phyloP scores from a whole-genome alignment of 2,329 filamentous ascomycete genomes.

The Apiospora pterosperma region DNA sequence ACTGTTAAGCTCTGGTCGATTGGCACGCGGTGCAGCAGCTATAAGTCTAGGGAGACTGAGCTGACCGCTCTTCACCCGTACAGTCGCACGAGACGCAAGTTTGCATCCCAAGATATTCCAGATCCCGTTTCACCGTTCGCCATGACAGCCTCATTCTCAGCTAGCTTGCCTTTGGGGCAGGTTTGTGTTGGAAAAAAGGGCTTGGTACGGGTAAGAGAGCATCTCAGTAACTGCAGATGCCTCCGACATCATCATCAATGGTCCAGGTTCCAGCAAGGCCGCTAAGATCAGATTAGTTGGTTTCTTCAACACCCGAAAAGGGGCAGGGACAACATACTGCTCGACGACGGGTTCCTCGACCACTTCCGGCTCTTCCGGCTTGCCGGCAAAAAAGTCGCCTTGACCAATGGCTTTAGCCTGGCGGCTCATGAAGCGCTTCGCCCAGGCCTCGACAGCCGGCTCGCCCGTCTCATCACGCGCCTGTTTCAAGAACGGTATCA shows the following conservation, averaged over 20 bases:
- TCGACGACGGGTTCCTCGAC: conserved; percentile 26
- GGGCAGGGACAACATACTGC: conserved; percentile 10
- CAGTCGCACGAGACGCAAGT: not conserved
- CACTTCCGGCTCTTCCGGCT: conserved; percentile 38
- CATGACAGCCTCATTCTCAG: not conserved
- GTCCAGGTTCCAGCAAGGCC: conserved; percentile 85
- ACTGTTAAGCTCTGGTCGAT: not conserved
- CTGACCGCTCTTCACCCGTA: not conserved
- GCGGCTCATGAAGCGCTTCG: conserved; percentile 53
- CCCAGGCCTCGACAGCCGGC: conserved; percentile 72
- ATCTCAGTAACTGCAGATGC: conserved; percentile 53
- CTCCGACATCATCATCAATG: conserved; percentile 76
- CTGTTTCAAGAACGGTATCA: conserved; percentile 96
- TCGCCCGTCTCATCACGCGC: conserved; percentile 94
- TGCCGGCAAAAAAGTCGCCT: conserved; percentile 56
- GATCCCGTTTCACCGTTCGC: not conserved
- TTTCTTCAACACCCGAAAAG: conserved; percentile 20
- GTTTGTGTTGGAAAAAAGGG: not conserved
- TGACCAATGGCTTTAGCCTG: conserved; percentile 46
- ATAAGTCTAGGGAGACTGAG: not conserved
- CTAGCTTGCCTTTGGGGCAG: not conserved
- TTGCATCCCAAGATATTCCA: not conserved
- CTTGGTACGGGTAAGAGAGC: not conserved
- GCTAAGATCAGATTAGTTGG: conserved; percentile 29
- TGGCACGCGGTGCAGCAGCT: not conserved